Percentiles rank a stretch among this genome's conserved stretches.
These are phyloP conservation scores for Trichomonas vaginalis DNA, from an alignment of 208 protist species.

Conservation along the genomic window DNA sequence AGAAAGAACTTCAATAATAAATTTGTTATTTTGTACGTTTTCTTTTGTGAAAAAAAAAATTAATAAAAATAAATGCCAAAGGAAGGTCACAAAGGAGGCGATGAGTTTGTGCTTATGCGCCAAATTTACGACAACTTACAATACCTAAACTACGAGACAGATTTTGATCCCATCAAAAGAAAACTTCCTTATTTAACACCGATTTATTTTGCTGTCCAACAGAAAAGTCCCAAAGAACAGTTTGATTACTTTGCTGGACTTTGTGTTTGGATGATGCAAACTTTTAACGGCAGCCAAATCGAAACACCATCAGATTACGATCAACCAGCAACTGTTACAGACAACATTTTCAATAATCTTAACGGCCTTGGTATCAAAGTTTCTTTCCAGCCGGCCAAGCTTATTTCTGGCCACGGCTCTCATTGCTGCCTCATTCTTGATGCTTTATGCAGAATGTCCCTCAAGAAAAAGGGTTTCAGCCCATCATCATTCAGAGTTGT, in stretches of 20 bases:
- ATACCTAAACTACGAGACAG: neutral
- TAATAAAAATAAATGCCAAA: neutral
- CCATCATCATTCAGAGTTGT: neutral
- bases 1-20: no score
- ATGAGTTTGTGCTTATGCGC: neutral
- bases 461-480: neutral
- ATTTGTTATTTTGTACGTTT: neutral
- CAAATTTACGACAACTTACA: neutral
- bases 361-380: neutral
- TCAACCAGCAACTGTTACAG: neutral
- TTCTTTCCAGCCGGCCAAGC: neutral
- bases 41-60: neutral
- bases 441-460: neutral
- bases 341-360: neutral
- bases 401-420: neutral
- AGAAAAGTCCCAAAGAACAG: neutral
- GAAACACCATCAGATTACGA: slow-evolving; percentile 4
- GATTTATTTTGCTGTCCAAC: neutral
- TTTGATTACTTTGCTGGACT: neutral
- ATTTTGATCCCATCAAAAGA: neutral
- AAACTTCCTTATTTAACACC: neutral
- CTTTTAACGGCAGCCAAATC: neutral
- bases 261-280: neutral
- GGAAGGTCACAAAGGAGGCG: neutral
- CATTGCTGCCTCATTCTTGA: neutral